Conservation (phyloP, 306 rosid genomes). For the Dryas drummondii region DNA sequence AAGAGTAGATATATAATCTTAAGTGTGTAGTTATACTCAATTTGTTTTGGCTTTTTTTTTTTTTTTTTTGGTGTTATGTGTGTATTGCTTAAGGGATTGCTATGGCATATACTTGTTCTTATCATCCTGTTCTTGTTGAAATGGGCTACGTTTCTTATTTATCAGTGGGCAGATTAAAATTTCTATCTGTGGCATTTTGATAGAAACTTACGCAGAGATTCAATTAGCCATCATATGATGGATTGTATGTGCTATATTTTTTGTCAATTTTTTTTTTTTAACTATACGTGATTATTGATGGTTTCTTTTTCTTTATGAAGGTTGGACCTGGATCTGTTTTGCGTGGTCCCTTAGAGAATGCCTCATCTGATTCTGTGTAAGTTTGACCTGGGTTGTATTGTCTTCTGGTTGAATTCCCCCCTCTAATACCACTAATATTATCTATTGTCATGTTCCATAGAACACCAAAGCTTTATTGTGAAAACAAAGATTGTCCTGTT, state of each 20-base stretch:
- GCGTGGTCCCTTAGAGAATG: slow-evolving; percentile 94
- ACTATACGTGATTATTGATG: background rate
- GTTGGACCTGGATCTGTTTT: slow-evolving; percentile 93
- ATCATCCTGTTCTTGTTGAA: background rate
- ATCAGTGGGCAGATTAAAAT: background rate
- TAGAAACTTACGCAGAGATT: background rate
- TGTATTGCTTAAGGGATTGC: too few relatives aligned
- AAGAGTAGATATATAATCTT: too few relatives aligned
- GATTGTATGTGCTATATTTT: background rate
- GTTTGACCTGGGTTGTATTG: slow-evolving; percentile 39
- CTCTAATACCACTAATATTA: slow-evolving; percentile 15
- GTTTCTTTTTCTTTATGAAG: slow-evolving; percentile 44
- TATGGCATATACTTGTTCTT: background rate
- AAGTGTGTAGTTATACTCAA: too few relatives aligned
- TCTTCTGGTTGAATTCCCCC: slow-evolving; percentile 21
- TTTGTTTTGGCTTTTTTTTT: too few relatives aligned
- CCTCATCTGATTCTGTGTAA: slow-evolving; percentile 71
- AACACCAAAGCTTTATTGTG: slow-evolving; percentile 85
- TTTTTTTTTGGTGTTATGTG: too few relatives aligned
- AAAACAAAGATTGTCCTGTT: slow-evolving; percentile 62
- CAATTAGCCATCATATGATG: background rate
- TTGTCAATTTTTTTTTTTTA: background rate
- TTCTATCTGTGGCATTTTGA: background rate
- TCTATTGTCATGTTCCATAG: slow-evolving; percentile 42
- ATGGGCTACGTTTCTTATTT: background rate